phyloP scores from a whole-genome alignment of 495 filamentous ascomycete genomes.

The Acidiella bohemica region DNA sequence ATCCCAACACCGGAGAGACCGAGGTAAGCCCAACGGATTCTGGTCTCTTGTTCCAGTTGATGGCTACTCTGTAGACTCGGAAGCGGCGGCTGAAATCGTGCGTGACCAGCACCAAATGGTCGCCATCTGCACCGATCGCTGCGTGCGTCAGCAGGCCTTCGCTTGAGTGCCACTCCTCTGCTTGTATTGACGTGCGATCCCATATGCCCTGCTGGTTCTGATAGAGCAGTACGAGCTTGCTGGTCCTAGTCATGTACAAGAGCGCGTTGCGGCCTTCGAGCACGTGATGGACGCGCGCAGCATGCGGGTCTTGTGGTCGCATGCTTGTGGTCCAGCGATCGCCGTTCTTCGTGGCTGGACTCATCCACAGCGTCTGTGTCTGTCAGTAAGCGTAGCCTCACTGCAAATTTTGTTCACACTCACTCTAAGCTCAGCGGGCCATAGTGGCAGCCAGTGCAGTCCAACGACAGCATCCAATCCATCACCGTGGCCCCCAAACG shows the following conservation, averaged over 20 bases:
- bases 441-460: constrained; percentile 56
- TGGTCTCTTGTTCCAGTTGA: constrained; percentile 31
- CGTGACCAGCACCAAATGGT: constrained; percentile 25
- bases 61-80: constrained; percentile 27
- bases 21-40: constrained; percentile 13
- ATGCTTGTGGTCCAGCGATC: constrained; percentile 6
- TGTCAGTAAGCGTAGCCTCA: too few species aligned
- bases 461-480: constrained; percentile 63
- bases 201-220: constrained; percentile 26
- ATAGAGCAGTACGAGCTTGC: constrained; percentile 9
- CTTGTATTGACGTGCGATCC: constrained; percentile 50
- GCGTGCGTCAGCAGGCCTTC: constrained; percentile 69
- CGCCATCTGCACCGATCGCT: constrained; percentile 55
- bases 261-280: constrained; percentile 4
- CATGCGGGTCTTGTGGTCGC: not conserved
- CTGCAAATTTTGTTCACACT: constrained; percentile 31
- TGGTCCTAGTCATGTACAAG: constrained; percentile 1
- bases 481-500: too few species aligned
- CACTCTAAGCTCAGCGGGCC: constrained; percentile 20
- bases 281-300: constrained; percentile 8
- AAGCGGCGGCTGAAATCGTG: constrained; percentile 22
- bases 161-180: constrained; percentile 55
- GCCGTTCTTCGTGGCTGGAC: constrained; percentile 28
- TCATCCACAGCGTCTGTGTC: constrained; percentile 11
- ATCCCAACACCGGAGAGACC: constrained; percentile 9